Percentiles rank a stretch among this genome's conserved stretches.
phyloP scores from a whole-genome alignment of 2,329 filamentous ascomycete genomes.

The Colletotrichum euphorbiae region DNA sequence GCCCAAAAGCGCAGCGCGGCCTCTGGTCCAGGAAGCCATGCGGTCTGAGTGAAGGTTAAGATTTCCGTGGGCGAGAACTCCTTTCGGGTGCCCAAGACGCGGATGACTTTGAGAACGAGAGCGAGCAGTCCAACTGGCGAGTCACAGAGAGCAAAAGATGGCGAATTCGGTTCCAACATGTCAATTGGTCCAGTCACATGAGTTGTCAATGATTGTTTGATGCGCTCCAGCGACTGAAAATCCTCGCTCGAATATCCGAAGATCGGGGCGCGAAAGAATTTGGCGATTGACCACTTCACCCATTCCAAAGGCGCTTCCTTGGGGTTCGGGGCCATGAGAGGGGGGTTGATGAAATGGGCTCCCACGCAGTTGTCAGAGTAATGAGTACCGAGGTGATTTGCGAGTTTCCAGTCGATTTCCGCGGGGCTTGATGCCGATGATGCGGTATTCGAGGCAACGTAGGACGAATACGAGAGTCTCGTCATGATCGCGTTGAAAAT shows the following conservation, averaged over 20 bases:
- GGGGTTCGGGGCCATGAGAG: slow-evolving; percentile 61
- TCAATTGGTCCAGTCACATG: slow-evolving; percentile 47
- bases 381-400: slow-evolving; percentile 59
- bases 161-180: slow-evolving; percentile 62
- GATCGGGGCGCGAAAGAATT: slow-evolving; percentile 58
- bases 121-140: slow-evolving; percentile 70
- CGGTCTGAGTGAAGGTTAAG: slow-evolving; percentile 69
- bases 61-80: slow-evolving; percentile 64
- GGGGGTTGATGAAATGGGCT: slow-evolving; percentile 70
- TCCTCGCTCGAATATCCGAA: slow-evolving; percentile 68
- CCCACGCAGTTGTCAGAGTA: slow-evolving; percentile 66
- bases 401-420: slow-evolving; percentile 64
- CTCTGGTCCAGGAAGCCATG: slow-evolving; percentile 76
- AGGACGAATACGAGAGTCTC: slow-evolving; percentile 68
- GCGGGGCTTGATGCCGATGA: slow-evolving; percentile 59
- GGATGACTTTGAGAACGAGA: slow-evolving; percentile 62
- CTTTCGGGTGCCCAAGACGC: slow-evolving; percentile 53
- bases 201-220: slow-evolving; percentile 43
- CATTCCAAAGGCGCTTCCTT: slow-evolving; percentile 59
- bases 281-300: slow-evolving; percentile 68
- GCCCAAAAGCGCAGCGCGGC: slow-evolving; percentile 68
- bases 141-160: slow-evolving; percentile 71
- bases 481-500: slow-evolving; percentile 71
- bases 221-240: slow-evolving; percentile 55
- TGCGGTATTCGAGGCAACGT: slow-evolving; percentile 67